Evolutionary conservation across 2,329 filamentous ascomycete genomes (phyloP), one percentile per base, ranked within the genome.

Genomic region (Pseudogymnoascus sp.): DNA sequence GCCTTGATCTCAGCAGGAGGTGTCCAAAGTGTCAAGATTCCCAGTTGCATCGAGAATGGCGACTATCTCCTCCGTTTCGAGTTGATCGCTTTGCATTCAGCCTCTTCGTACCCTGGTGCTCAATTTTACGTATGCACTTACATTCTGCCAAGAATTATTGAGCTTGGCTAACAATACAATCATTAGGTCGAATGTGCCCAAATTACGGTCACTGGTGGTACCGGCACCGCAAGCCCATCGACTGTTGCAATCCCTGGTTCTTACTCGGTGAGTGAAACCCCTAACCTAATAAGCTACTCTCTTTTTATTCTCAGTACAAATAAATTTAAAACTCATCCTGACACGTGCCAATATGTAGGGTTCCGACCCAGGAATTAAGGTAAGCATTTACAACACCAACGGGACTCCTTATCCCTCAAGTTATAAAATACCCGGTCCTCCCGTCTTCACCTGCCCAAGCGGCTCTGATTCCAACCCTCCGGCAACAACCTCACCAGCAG

Each of bases 11-110:
- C 35, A 11, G 26, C 11, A 28, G 38, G 26, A 26, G 74, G 64
- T 76, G 74, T 62, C 74, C 80, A 31, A 81, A 79, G 76, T 71
- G 47, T 53, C 47, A 53, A 53, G 47, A 73, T 84, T 65, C 82
- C 82, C 42, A 70, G 74, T 35, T 82, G 79, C 73, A 76, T 84
- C 64, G 78, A 80, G 1, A 74, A 80, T 1, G 82, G 82, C 38
- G 77, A 84, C 60, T 84, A 84, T 67, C 76, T 84, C 26, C 75
- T 84, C 71, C 78, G 82, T 31, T 77, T 80, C 35, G 82, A 85
- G 75, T 74, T 82, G 47, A 74, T 82, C 62, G 69, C 17, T 67
- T 66, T 26, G 72, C 68, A 44, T 67, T 74, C 4, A 69, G 75
- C 8, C 71, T 76, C 44, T 76, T 76, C 67, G 70, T 77, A 72